A percentile compares a stretch with the other conserved stretches of the same genome.
Conservation (phyloP, 305 asterid genomes). For the Solanum hybrid region DNA sequence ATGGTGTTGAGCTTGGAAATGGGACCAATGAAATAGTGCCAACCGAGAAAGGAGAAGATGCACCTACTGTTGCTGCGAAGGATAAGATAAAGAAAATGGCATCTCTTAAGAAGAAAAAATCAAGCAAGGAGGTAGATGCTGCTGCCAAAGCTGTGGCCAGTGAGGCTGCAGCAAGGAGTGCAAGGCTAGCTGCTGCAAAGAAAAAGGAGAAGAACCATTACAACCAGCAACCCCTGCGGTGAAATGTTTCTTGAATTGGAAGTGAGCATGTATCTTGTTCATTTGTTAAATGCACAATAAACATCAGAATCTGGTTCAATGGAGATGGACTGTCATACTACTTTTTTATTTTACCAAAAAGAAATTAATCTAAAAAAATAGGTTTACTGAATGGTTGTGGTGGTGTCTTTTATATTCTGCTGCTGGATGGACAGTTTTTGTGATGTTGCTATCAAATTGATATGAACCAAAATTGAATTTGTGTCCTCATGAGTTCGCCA, state of each 20-base stretch:
- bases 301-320: slow-evolving; percentile 3
- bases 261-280: slow-evolving; percentile 2
- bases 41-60: slow-evolving; percentile 7
- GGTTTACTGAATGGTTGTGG: slow-evolving; percentile 1
- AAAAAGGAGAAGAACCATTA: slow-evolving; percentile 26
- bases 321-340: background rate
- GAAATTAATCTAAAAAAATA: background rate
- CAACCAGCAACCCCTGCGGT: slow-evolving; percentile 26
- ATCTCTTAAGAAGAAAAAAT: slow-evolving; percentile 14
- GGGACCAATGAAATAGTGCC: background rate
- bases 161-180: slow-evolving; percentile 22
- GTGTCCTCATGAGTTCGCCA: background rate
- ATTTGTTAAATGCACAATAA: slow-evolving; percentile 6
- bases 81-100: slow-evolving; percentile 16
- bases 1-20: slow-evolving; percentile 4
- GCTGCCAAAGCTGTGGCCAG: slow-evolving; percentile 20
- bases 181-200: slow-evolving; percentile 26
- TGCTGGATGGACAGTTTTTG: background rate
- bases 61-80: background rate
- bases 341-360: background rate
- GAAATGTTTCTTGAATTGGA: background rate
- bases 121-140: slow-evolving; percentile 22
- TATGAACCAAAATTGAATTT: background rate
- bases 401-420: background rate
- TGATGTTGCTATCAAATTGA: background rate